Evolutionary conservation across 148 eudicot species (phyloP).

Genomic region (Simmondsia chinensis): DNA sequence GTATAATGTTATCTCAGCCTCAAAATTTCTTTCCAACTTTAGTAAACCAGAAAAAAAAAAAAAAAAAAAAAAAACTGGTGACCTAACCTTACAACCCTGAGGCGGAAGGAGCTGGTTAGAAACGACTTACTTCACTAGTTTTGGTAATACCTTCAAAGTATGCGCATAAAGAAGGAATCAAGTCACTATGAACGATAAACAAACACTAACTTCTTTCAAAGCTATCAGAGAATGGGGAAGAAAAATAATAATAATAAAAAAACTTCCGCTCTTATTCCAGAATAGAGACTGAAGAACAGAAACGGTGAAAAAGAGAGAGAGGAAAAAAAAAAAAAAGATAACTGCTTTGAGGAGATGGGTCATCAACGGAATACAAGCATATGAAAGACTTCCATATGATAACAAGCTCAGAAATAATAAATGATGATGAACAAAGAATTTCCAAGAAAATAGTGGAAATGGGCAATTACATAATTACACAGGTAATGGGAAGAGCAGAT

Average conservation of each 20-base stretch:
- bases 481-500: too few relatives aligned
- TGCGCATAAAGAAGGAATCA: neutral
- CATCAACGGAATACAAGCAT: too few relatives aligned
- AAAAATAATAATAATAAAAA: neutral
- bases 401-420: too few relatives aligned
- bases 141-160: neutral
- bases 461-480: too few relatives aligned
- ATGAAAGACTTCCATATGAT: too few relatives aligned
- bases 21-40: neutral
- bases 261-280: too few relatives aligned
- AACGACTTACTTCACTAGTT: constrained; percentile 10
- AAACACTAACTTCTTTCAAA: neutral
- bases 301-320: neutral
- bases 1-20: constrained; percentile 1
- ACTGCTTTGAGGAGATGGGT: too few relatives aligned
- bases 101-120: neutral
- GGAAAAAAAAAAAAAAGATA: neutral
- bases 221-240: neutral
- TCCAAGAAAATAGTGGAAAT: too few relatives aligned
- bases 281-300: constrained; percentile 1
- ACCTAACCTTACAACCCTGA: neutral
- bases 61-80: neutral
- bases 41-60: neutral
- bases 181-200: neutral
- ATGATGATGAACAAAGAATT: too few relatives aligned